Evolutionary conservation across 306 rosid species (phyloP), one percentile per base, ranked within the genome.

Genomic region (Cucurbita maxima): DNA sequence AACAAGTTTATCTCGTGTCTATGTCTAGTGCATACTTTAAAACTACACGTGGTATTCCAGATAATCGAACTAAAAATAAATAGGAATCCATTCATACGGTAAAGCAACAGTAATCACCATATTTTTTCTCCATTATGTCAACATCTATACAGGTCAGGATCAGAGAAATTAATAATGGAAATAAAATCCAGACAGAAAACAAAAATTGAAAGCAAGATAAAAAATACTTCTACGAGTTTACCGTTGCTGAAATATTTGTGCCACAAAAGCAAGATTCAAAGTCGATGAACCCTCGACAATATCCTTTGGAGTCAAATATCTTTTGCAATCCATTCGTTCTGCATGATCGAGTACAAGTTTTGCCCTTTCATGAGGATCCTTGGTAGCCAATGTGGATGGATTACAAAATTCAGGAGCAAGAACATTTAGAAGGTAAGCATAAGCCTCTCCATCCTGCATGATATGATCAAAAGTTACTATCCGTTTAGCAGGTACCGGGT

Each of bases 211-310:
- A 30, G 74, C 16, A 48, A 70, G 20, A 22, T 68, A 68, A 70
- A 34, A 36, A 19, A 50, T 4, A 53, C 20, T 25, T 48, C 58
- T 34, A 51, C 10, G 38, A 51, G 77, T 41, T 64, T 72, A 95
- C 99, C 99, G 88, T 78, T 89, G 86, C 38, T 95, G 97, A 79
- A 91, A 95, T 82, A 95, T 83, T 62, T 95, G 99, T 47, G 97
- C 96, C 64, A 95, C 96, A 83, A 95, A 95, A 48, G 88, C 99
- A 71, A 95, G 91, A 78, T 95, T 95, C 69, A 95, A 83, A 86
- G 86, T 95, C 25, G 96, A 74, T 52, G 96, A 88, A 59, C 97
- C 97, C 52, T 91, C 99, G 10, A 76, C 85, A 79, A 95, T 83
- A 79, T 95, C 99, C 81, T 78, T 89, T 3, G 99, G 80, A 47